Base-by-base conservation (phyloP, 441 rosid genomes). In the Populus tomentosa region DNA sequence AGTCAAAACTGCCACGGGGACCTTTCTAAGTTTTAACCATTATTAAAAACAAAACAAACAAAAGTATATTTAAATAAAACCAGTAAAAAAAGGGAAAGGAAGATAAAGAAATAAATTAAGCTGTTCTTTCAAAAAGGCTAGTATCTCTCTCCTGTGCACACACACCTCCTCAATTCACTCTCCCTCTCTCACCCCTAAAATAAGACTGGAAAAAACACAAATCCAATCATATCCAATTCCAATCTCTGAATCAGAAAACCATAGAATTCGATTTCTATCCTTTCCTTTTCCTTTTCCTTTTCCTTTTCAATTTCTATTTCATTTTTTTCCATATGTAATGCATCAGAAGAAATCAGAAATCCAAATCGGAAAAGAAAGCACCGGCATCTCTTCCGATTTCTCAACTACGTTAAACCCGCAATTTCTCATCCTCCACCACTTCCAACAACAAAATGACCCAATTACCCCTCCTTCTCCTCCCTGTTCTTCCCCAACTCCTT, bases 361-460 rank as follows among this genome's bases (percentile, higher is more conserved):
- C 82, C 98, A 94, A 90, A 94, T 94, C 98, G 97, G 98, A 89
- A 94, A 87, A 90, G 98, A 94, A 90, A 94, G 97, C 95, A 85
- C 80, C 88, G 98, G 98, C 97, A 82, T 94, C 95, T 90, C 94
- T 90, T 92, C 97, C 97, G 97, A 87, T 90, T 90, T 79, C 82
- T 90, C 88, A 46, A 95, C 85, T 3, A 72, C 77, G 53, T 94
- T 84, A 2, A 67, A 83, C 46, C 82, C 79, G 64, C 73, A 72
- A 61, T 74, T 65, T 67, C 68, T 72, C 72, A 67, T 46, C 72
- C 70, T 35, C 82, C 24, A 28, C 77, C 69, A 8, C 79, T 26
- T 62, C 59, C 38, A 18, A 42, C 63, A 7, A 36, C 70, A 69
- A 50, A 35, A 65, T 9, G 20, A 53, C 10, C 16, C n/a, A 20